Evolutionary conservation across 176 grass and related monocot species (phyloP), one percentile per base, ranked within the genome.

Genomic region (Chrysopogon serrulatus): DNA sequence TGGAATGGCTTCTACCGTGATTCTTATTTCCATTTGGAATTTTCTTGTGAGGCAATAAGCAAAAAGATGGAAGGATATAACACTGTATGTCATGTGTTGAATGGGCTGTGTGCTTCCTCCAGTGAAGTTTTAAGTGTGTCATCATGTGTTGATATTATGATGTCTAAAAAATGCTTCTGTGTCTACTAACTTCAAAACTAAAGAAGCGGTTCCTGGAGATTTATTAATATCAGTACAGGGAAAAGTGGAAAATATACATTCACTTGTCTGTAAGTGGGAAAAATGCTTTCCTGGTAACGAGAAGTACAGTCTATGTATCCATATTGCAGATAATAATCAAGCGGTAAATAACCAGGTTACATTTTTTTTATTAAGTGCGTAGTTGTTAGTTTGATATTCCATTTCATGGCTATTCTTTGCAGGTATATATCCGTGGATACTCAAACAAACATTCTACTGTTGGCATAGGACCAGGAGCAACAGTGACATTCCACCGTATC

Each of bases 391-490:
- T 76, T 88, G 36, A 65, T 79, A 30, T 76, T 70, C 83, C 19
- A 74, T 86, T 79, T 78, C 31, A 76, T 89, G 68, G 30, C 19
- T 65, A 74, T 84, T 51, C 65, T 74, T 87, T 79, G 57, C 84
- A 98, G 96, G 82, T 98, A 83, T 77, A 68, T 68, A 79, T 98
- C 67, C 36, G 42, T 90, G 96, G 96, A 88, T 77, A 76, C 64
- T 65, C 91, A 72, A 88, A 85, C 40, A 90, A 77, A 66, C 71
- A 76, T 59, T 92, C 61, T 95, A 89, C 80, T 72, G 16, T 90
- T 93, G 96, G 96, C 80, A 65, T 98, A 31, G 90, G 88, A 78
- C 86, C 78, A 82, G 95, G 90, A 71, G 90, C 90, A 81, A 80
- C 34, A 81, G 90, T 74, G 79, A 98, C 75, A 65, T 94, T 98